phyloP scores from a whole-genome alignment of 2,329 filamentous ascomycete species.

The Neopestalotiopsis sp. region DNA sequence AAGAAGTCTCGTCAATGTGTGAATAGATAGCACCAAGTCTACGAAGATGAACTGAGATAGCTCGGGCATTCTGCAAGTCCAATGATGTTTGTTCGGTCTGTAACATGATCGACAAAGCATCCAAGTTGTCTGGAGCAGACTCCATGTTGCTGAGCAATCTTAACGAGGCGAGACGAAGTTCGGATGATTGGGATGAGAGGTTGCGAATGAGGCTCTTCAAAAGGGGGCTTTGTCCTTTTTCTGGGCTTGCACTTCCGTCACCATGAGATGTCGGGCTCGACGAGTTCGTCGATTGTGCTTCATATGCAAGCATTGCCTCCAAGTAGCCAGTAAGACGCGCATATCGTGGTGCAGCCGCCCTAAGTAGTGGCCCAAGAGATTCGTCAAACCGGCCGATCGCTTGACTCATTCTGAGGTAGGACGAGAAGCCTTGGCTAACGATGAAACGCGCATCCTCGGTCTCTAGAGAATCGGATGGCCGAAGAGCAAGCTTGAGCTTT shows the following conservation, averaged over 20 bases:
- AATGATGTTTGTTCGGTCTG: constrained; percentile 81
- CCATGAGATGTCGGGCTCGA: constrained; percentile 35
- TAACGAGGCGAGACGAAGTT: constrained; percentile 75
- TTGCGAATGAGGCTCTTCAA: constrained; percentile 72
- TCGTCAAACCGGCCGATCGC: constrained; percentile 63
- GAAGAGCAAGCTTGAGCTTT: constrained; percentile 69
- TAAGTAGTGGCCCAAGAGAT: constrained; percentile 68
- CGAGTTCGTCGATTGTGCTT: constrained; percentile 38
- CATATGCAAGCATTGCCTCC: constrained; percentile 65
- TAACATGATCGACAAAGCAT: constrained; percentile 69
- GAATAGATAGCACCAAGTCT: constrained; percentile 73
- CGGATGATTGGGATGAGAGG: constrained; percentile 76
- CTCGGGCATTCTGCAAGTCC: constrained; percentile 76
- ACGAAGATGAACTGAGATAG: constrained; percentile 84
- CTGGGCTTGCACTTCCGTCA: constrained; percentile 47
- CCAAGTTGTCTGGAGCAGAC: constrained; percentile 51
- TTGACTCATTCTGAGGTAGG: constrained; percentile 71
- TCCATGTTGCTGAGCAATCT: constrained; percentile 71
- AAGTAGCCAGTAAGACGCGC: constrained; percentile 70
- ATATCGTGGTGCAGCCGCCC: constrained; percentile 70
- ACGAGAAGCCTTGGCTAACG: constrained; percentile 75
- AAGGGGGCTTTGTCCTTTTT: constrained; percentile 65
- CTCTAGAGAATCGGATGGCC: constrained; percentile 62
- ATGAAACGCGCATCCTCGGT: constrained; percentile 75
- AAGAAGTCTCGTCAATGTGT: constrained; percentile 61